Percentiles rank a stretch among this genome's conserved stretches.
Evolutionary conservation across 2,329 filamentous ascomycete genomes (phyloP).

Genomic region (Sphaerostilbella broomeana): DNA sequence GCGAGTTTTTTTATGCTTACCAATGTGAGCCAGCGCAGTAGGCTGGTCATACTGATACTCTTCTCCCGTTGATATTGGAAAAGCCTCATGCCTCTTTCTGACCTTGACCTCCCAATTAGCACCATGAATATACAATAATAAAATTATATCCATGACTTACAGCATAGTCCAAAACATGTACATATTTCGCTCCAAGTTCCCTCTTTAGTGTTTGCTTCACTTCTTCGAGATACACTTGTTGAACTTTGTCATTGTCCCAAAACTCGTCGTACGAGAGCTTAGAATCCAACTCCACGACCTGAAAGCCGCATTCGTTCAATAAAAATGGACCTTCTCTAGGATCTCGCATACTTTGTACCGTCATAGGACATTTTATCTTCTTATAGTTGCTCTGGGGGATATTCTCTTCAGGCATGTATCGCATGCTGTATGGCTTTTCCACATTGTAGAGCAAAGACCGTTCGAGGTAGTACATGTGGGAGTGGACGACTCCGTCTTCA

Average conservation of each 20-base stretch:
- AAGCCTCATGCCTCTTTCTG: not conserved
- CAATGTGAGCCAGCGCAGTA: constrained; percentile 1
- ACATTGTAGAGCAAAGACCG: not conserved
- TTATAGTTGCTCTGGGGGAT: constrained; percentile 1
- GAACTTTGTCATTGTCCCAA: not conserved
- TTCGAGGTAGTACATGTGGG: constrained; percentile 1
- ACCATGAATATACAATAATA: not conserved
- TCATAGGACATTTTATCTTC: not conserved
- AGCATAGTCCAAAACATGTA: constrained; percentile 3
- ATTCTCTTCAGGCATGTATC: not conserved
- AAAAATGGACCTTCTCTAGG: not conserved
- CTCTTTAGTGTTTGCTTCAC: not conserved
- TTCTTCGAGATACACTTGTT: not conserved
- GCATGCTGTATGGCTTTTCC: constrained; percentile 3
- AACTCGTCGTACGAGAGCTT: not conserved
- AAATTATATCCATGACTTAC: not conserved
- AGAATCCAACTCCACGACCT: not conserved
- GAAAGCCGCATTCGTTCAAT: not conserved
- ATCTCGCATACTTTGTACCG: not conserved
- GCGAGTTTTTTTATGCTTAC: not conserved
- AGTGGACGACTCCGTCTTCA: too few relatives aligned
- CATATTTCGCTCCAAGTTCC: constrained; percentile 1
- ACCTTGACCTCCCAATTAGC: not conserved
- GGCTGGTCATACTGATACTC: constrained; percentile 3
- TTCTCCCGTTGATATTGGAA: not conserved